Base-by-base conservation (phyloP, 2,329 filamentous ascomycete species). In the Colletotrichum neosansevieriae region DNA sequence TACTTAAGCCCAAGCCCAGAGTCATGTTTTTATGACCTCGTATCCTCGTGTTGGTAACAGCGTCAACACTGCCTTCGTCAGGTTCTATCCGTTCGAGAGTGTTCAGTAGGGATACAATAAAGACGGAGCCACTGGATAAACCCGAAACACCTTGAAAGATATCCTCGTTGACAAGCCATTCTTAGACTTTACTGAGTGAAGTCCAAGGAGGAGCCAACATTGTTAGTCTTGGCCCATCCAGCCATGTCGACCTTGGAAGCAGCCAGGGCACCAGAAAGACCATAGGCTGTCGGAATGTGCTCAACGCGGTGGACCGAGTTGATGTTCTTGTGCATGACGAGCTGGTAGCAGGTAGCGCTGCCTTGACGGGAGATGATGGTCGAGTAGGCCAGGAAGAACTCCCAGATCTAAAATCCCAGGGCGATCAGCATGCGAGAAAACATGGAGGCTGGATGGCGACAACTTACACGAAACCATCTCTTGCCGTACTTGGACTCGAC, bases 401-500 rank as follows among this genome's bases (percentile, higher is more conserved):
- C 91, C 92, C 92, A 94, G 79, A 94, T 94, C 80, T 94, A 90
- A 6, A 6, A 12, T 12, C 0, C 13, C 92, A 98, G 29, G 13
- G 21, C 17, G 44, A 7, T 29, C 17, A 5, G 4, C 10, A 24
- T 2, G 91, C 91, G 75, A 93, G 89, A 71, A 93, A 81, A 73
- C 91, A 89, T 82, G 94, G 91, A 34, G 17, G 3, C 6, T 6
- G 4, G 34, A 15, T 15, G 3, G 24, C 15, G 3, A 19, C 6
- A n/a, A 17, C 56, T 54, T 85, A 93, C 91, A 79, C 93, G 89
- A 86, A 91, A 97, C 13, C 44, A 59, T 76, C 91, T 85, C 74
- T 90, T 88, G 74, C 93, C 93, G 77, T 97, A 97, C 85, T 97
- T 97, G 75, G 91, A 92, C 79, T 91, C 87, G 65, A 97, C 91